A percentile compares a stretch with the other conserved stretches of the same genome.
phyloP scores from a whole-genome alignment of 2,329 filamentous ascomycete species.

The Scedosporium aurantiacum region DNA sequence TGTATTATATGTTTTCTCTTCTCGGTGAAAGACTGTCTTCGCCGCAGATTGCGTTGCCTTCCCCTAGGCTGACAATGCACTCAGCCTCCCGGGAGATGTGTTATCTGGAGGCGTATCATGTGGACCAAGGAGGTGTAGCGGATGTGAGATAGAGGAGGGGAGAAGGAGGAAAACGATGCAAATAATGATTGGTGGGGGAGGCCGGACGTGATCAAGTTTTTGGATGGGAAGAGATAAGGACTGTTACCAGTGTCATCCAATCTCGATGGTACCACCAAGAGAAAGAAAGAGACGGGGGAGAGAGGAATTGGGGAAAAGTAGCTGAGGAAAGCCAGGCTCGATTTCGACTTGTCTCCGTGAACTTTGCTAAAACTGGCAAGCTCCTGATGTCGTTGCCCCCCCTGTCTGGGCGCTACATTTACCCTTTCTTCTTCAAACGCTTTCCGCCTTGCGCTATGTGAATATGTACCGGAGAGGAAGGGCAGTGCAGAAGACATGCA shows the following conservation, averaged over 20 bases:
- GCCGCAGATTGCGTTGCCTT: no score
- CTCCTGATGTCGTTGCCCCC: neutral
- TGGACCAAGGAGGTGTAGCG: neutral
- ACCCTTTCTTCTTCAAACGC: neutral
- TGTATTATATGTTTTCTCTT: neutral
- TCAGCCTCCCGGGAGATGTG: neutral
- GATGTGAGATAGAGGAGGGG: neutral
- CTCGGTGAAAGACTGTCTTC: neutral
- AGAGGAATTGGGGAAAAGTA: neutral
- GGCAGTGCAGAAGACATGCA: neutral
- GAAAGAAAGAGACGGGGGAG: neutral
- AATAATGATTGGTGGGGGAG: no score
- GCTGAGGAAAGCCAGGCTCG: neutral
- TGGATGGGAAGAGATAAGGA: neutral
- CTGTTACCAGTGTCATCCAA: neutral
- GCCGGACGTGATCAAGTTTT: no score
- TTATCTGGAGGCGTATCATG: neutral
- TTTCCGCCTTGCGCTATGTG: neutral
- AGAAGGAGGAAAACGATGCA: no score
- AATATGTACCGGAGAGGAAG: neutral
- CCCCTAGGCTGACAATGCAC: neutral
- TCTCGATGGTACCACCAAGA: neutral
- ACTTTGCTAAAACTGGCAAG: neutral
- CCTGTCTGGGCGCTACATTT: neutral
- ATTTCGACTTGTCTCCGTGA: neutral